Evolutionary conservation across 2,329 filamentous ascomycete species (phyloP).

Genomic region (Aphanoascus verrucosus): DNA sequence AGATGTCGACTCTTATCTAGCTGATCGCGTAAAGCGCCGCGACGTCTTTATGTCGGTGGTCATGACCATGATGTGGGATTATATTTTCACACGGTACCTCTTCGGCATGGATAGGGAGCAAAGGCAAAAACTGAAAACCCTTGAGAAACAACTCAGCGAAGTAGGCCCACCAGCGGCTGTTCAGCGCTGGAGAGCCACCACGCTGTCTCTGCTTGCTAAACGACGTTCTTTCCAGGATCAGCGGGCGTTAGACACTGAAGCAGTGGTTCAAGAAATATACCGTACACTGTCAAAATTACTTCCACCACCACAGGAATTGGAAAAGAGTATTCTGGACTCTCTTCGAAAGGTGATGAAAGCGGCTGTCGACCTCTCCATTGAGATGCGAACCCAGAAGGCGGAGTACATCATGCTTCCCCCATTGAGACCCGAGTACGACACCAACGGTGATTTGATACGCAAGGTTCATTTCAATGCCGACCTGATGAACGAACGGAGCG

Average conservation of each 20-base stretch:
- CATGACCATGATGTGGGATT: slow-evolving; percentile 99
- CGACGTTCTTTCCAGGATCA: slow-evolving; percentile 71
- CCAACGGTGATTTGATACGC: slow-evolving; percentile 75
- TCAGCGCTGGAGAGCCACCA: slow-evolving; percentile 92
- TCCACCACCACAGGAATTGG: slow-evolving; percentile 71
- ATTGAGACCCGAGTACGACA: slow-evolving; percentile 86
- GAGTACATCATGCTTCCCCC: slow-evolving; percentile 99
- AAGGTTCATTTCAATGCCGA: slow-evolving; percentile 86
- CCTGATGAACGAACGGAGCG: slow-evolving; percentile 87
- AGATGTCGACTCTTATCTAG: slow-evolving; percentile 78
- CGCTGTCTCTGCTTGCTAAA: slow-evolving; percentile 74
- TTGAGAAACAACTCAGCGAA: slow-evolving; percentile 84
- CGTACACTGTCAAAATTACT: slow-evolving; percentile 73
- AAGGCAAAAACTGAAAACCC: slow-evolving; percentile 87
- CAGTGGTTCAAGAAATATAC: slow-evolving; percentile 86
- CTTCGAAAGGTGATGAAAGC: slow-evolving; percentile 78
- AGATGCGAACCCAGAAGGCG: slow-evolving; percentile 93
- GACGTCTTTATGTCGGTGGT: slow-evolving; percentile 98
- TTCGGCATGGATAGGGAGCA: slow-evolving; percentile 99
- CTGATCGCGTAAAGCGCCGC: slow-evolving; percentile 74
- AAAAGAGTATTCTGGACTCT: slow-evolving; percentile 70
- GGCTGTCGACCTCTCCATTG: slow-evolving; percentile 81
- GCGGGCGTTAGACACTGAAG: slow-evolving; percentile 81
- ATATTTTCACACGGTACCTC: slow-evolving; percentile 92
- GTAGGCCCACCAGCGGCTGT: slow-evolving; percentile 83